Base-by-base conservation (phyloP, 75 land plant genomes). In the Cryptomeria japonica region DNA sequence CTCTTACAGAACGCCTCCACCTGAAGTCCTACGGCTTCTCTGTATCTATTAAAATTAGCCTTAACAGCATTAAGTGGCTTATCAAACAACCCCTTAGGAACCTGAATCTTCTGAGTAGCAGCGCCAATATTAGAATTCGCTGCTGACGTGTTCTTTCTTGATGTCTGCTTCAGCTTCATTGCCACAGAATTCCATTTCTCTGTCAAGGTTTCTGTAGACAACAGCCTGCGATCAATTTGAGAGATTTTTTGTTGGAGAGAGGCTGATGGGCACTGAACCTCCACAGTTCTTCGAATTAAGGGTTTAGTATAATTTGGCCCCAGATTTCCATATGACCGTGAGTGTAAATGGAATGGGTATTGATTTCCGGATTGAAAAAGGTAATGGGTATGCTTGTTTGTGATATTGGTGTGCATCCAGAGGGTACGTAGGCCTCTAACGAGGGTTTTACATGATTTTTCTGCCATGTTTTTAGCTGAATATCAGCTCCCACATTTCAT, bases 1-100 rank as follows among this genome's bases (percentile, higher is more conserved):
- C 97, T 89, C 93, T 93, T 95, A 94, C 94, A 96, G 86, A 98
- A 97, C 10, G 97, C 99, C 73, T 98, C 99, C 83, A 98, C 42
- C 84, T 98, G 99, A 82, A 98, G 91, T 56, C 93, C 96, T 0
- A 93, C 85, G 14, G 96, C 99, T 61, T 93, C 95, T 28, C 93
- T 90, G 88, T 96, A 98, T 80, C 93, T 39, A 1, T 88, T 36
- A 25, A 93, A 86, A 1, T 93, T 44, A 58, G 88, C 84, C 38
- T 44, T 86, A 16, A 88, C 88, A 16, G 90, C 90, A 16, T 61
- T 14, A 14, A 92, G 86, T 10, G 99, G 99, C 87, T 91, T 93
- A 13, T 88, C 82, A 19, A 91, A 16, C 75, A 88, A 76, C 34
- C 22, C 86, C 61, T 87, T 89, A 2, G 90, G 89, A 18, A 88